These are phyloP conservation scores for Quercus phellos DNA, from an alignment of 331 rosid species.

Conservation along the genomic window DNA sequence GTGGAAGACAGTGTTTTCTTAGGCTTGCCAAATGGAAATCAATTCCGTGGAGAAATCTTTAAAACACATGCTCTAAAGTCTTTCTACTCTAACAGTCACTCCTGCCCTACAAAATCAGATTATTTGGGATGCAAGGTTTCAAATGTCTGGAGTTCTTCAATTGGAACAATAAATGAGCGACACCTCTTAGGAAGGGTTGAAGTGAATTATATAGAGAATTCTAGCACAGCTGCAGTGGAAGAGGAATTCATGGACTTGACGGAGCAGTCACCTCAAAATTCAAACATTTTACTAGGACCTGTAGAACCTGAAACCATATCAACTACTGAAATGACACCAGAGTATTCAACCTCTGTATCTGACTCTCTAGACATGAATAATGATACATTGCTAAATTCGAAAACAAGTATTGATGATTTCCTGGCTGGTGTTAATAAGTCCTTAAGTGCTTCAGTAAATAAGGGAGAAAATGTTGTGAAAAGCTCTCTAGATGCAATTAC, in stretches of 20 bases:
- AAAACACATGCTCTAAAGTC: slow-evolving; percentile 42
- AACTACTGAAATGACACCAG: slow-evolving; percentile 30
- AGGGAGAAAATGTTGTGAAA: slow-evolving; percentile 49
- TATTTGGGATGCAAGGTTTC: slow-evolving; percentile 25
- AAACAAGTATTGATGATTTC: slow-evolving; percentile 44
- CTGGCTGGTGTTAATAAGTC: slow-evolving; percentile 43
- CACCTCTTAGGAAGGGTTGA: slow-evolving; percentile 30
- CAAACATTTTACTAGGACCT: slow-evolving; percentile 29
- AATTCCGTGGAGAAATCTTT: slow-evolving; percentile 35
- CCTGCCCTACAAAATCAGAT: slow-evolving; percentile 20
- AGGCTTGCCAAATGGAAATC: slow-evolving; percentile 44
- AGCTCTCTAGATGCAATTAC: slow-evolving; percentile 49
- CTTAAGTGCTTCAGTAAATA: slow-evolving; percentile 43
- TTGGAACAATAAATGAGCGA: slow-evolving; percentile 15
- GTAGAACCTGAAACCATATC: slow-evolving; percentile 34
- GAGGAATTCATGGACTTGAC: slow-evolving; percentile 34
- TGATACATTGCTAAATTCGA: slow-evolving; percentile 38
- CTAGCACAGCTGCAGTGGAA: slow-evolving; percentile 27
- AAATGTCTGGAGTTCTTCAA: slow-evolving; percentile 30
- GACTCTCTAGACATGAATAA: slow-evolving; percentile 27
- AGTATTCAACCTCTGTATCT: slow-evolving; percentile 22
- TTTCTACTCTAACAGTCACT: slow-evolving; percentile 17
- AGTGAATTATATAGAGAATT: slow-evolving; percentile 34
- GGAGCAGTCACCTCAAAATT: slow-evolving; percentile 32
- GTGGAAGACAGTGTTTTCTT: slow-evolving; percentile 31